Conservation (phyloP, 2,329 filamentous ascomycete species). For the Rhynchosporium graminicola region DNA sequence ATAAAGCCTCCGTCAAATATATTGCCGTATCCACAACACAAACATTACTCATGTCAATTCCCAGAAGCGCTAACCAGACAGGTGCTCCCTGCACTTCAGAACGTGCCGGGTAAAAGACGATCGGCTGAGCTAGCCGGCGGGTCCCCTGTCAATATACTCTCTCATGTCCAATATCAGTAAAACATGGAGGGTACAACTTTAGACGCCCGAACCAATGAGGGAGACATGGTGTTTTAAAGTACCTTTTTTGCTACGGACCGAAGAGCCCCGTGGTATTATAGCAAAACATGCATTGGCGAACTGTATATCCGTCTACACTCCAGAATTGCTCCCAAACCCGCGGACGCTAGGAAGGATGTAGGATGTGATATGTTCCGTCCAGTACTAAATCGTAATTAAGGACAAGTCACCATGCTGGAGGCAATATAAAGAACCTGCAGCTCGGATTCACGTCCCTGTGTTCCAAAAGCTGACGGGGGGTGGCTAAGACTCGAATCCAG, state of each 20-base stretch:
- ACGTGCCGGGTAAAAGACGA: conserved; percentile 16
- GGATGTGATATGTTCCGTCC: conserved; percentile 18
- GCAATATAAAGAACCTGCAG: neutral
- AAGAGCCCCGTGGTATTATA: conserved; percentile 11
- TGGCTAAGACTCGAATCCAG: neutral
- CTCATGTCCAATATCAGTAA: neutral
- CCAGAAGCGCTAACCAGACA: neutral
- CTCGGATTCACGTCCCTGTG: conserved; percentile 25
- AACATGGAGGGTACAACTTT: conserved; percentile 14
- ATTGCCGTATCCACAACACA: neutral
- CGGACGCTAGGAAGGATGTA: conserved; percentile 7
- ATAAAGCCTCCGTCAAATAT: neutral
- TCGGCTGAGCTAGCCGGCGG: conserved; percentile 21
- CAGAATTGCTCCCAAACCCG: conserved; percentile 16
- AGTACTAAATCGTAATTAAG: conserved; percentile 11
- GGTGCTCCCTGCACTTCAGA: neutral
- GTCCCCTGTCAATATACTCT: neutral
- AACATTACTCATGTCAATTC: neutral
- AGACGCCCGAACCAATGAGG: conserved; percentile 2
- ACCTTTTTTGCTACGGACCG: conserved; percentile 18
- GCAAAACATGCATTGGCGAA: conserved; percentile 17
- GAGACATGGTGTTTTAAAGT: neutral
- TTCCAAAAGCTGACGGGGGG: conserved; percentile 14
- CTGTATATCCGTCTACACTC: conserved; percentile 18
- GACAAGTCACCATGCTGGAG: conserved; percentile 4